Evolutionary conservation across 148 eudicot species (phyloP).

Genomic region (Simmondsia chinensis): DNA sequence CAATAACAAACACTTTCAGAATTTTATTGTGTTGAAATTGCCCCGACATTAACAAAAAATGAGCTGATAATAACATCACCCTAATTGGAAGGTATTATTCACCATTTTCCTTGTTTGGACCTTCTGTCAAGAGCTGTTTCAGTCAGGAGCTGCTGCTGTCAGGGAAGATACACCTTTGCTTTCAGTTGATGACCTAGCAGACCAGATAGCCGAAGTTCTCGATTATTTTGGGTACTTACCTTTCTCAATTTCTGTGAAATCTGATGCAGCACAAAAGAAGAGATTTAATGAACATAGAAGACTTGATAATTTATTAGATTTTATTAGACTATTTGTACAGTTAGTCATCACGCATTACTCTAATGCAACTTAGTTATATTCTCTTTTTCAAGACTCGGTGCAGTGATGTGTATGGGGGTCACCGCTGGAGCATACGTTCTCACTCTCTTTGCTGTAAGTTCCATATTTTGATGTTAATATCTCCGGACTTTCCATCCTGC

Average conservation of each 20-base stretch:
- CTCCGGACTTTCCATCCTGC: too few relatives aligned
- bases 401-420: conserved; percentile 91
- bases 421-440: conserved; percentile 93
- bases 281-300: too few relatives aligned
- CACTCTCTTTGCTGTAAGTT: conserved; percentile 82
- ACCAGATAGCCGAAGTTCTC: conserved; percentile 85
- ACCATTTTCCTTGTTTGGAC: background rate
- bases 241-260: too few relatives aligned
- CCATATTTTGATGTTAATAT: background rate
- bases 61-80: too few relatives aligned
- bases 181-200: conserved; percentile 82
- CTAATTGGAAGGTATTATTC: too few relatives aligned
- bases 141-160: conserved; percentile 75
- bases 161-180: conserved; percentile 40
- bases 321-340: too few relatives aligned
- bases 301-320: too few relatives aligned
- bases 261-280: too few relatives aligned
- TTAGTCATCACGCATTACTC: too few relatives aligned
- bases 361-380: background rate
- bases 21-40: too few relatives aligned
- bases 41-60: too few relatives aligned
- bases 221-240: conserved; percentile 92
- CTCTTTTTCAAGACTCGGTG: conserved; percentile 47
- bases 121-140: conserved; percentile 44
- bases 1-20: too few relatives aligned